Percentiles rank a stretch among this genome's conserved stretches.
These are phyloP conservation scores for Neonectria ditissima DNA, from an alignment of 2,329 filamentous ascomycete species.

Conservation along the genomic window DNA sequence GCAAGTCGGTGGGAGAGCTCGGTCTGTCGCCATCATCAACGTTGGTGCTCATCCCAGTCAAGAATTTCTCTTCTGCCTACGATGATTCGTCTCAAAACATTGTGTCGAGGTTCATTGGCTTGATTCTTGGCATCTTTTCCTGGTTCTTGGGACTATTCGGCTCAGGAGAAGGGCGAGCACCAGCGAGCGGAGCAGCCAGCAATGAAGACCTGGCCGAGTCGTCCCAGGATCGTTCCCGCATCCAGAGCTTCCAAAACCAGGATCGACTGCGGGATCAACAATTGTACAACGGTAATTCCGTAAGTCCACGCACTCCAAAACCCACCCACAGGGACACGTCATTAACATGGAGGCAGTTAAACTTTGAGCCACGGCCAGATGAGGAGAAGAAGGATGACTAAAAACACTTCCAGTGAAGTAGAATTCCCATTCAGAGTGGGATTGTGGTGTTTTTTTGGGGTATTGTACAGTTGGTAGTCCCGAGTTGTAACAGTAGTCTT, in stretches of 20 bases:
- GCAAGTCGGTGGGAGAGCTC: conserved; percentile 73
- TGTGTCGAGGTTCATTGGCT: conserved; percentile 46
- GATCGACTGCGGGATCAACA: conserved; percentile 71
- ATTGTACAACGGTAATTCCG: conserved; percentile 92
- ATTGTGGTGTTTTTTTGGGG: conserved; percentile 41
- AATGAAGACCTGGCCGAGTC: conserved; percentile 22
- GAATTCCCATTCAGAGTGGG: conserved; percentile 40
- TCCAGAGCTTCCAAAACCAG: conserved; percentile 56
- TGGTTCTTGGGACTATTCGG: conserved; percentile 52
- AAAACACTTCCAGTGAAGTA: conserved; percentile 20
- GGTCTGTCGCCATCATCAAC: conserved; percentile 84
- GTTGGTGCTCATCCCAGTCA: conserved; percentile 81
- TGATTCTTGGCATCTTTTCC: conserved; percentile 50
- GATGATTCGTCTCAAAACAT: conserved; percentile 43
- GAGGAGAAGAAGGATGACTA: conserved; percentile 60
- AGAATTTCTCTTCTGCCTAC: conserved; percentile 59
- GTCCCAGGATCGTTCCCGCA: conserved; percentile 42
- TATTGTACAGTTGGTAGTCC: conserved; percentile 48
- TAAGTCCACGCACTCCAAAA: conserved; percentile 56
- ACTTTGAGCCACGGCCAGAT: conserved; percentile 75
- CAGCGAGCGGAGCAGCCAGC: conserved; percentile 7
- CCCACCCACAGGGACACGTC: not conserved
- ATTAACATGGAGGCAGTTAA: conserved; percentile 63
- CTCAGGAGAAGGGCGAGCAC: conserved; percentile 32
- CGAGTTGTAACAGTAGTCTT: conserved; percentile 41